Base-by-base conservation (phyloP, 441 rosid genomes). In the Geranium incanum region DNA sequence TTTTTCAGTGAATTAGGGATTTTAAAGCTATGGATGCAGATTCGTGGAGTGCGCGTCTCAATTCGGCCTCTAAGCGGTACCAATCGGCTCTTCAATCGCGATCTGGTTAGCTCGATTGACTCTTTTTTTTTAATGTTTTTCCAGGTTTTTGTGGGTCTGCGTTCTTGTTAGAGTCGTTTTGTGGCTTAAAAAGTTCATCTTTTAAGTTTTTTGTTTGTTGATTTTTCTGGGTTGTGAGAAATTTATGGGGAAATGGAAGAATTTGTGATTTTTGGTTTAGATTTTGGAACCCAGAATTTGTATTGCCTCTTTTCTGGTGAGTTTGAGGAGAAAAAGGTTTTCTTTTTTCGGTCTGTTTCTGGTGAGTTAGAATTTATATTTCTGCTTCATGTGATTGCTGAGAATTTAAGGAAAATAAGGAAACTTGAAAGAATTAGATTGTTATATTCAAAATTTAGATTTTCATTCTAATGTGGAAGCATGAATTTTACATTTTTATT, bases 11-110 rank as follows among this genome's bases (percentile, higher is more conserved):
- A 59, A 59, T 19, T 59, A 28, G 33, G 33, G 3, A 28, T 28
- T 28, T 28, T 28, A 6, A 33, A 77, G 90, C 79, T 71, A 95
- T 90, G 97, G 99, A 95, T 73, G 88, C 90, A 78, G 97, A 95
- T 76, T 88, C 97, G 37, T 89, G 93, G 96, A 92, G 85, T 77
- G 81, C 82, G 78, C 95, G 90, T 82, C 89, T 92, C 64, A 87
- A 97, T 75, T 92, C 90, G 18, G 88, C 89, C 74, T 81, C 91
- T 15, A 92, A 79, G 84, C 81, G 93, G 79, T 86, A 89, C 78
- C 88, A 88, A 71, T 81, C 94, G 0, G 84, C 89, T 75, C 92
- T 89, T 70, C 91, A 85, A 75, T 87, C 97, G 76, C 71, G 79
- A 77, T 72, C 79, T 43, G 79, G 79, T 77, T 45, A 45, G 52